Evolutionary conservation across 2,329 filamentous ascomycete species (phyloP).

Genomic region (Blumeria graminis): DNA sequence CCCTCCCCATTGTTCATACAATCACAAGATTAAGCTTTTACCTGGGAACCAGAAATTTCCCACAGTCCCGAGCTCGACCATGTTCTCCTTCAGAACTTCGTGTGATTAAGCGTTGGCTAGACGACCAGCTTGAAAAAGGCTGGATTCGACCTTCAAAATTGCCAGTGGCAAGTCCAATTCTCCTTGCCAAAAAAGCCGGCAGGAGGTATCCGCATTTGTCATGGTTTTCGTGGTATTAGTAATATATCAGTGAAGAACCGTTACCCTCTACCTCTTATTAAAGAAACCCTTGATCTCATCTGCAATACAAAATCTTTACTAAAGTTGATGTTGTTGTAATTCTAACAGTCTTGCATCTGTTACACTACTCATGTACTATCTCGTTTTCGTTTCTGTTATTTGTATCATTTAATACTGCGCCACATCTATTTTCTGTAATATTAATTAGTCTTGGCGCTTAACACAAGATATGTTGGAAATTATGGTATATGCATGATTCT

Average conservation of each 20-base stretch:
- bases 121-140: background rate
- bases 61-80: background rate
- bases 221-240: background rate
- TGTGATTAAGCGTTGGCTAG: background rate
- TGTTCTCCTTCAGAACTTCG: background rate
- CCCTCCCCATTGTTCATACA: background rate
- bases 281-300: background rate
- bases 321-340: background rate
- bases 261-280: background rate
- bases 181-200: background rate
- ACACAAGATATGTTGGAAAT: too few species aligned
- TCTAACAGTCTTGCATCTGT: too few species aligned
- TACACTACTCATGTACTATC: too few species aligned
- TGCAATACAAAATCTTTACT: background rate
- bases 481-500: too few species aligned
- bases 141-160: background rate
- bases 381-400: too few species aligned
- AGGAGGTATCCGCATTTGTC: background rate
- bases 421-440: too few species aligned
- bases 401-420: too few species aligned
- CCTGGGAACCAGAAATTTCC: background rate
- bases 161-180: background rate
- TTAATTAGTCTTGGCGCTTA: too few species aligned
- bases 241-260: background rate
- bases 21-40: background rate